Evolutionary conservation across 805 yeast species (phyloP), one percentile per base, ranked within the genome.

Genomic region (Blastobotrys americana): DNA sequence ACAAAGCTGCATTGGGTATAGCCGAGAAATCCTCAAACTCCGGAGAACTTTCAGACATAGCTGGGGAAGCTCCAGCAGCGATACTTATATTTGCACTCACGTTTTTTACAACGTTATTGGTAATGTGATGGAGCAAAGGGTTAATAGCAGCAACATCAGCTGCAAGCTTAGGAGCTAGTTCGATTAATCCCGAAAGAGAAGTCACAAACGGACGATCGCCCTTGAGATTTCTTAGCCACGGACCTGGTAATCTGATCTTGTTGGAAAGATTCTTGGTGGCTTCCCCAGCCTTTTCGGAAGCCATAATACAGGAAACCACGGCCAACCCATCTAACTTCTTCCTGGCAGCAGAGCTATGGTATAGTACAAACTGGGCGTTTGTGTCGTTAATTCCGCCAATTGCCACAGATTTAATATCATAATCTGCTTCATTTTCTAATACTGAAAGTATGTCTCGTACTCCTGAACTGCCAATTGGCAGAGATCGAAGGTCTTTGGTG

Each of bases 71-170:
- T 3, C 95, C 94, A 16, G 82, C 64, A 0, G 96, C 87, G 45
- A 89, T 67, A 0, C 93, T 77, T 4, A 85, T 84, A 57, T 88
- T 88, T 4, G 97, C 96, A 46, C 88, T 82, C 58, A 85, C 78
- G 60, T 85, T 84, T 57, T 84, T 84, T 21, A 84, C 96, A n/a
- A 89, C 96, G 45, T 73, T 74, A 57, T 88, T 88, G 17, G 96
- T 88, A 47, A 89, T 81, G 55, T 88, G 95, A 57, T 89, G 96
- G 5, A 86, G 80, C 52, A 88, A 62, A 0, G 95, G 94, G 3
- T 68, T 65, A 0, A 52, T 51, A 10, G 44, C 5, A 3, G 55
- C 43, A 10, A 65, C 64, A 36, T 56, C 56, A 1, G 44, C 28
- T 3, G 69, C 53, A 1, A 60, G 41, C 15, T 37, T 37, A 3